Evolutionary conservation across 305 asterid species (phyloP).

Genomic region (Fraxinus platypoda): DNA sequence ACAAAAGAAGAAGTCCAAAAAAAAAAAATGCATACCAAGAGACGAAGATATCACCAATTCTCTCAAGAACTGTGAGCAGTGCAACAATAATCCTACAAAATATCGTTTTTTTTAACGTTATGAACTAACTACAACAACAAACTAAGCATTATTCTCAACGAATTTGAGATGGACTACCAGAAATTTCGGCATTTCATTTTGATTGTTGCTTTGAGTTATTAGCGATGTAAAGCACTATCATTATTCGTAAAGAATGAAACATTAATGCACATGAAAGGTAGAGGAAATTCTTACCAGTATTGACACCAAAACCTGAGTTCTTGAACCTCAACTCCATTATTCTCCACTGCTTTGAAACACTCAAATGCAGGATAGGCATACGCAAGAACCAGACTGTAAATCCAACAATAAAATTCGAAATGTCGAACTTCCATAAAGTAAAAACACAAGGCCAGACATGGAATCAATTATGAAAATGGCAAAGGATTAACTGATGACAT

Average conservation of each 20-base stretch:
- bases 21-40: constrained; percentile 61
- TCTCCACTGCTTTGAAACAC: constrained; percentile 83
- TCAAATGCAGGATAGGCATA: constrained; percentile 95
- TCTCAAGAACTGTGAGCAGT: constrained; percentile 64
- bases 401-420: not conserved
- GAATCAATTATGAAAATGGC: not conserved
- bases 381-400: constrained; percentile 76
- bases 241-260: not conserved
- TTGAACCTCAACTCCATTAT: constrained; percentile 58
- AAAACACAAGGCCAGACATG: not conserved
- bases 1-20: not conserved
- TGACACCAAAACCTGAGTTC: constrained; percentile 95
- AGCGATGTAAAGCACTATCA: not conserved
- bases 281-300: constrained; percentile 60
- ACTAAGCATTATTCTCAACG: not conserved
- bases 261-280: not conserved
- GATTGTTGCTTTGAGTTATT: not conserved
- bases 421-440: not conserved
- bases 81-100: constrained; percentile 79
- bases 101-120: not conserved
- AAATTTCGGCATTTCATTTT: not conserved
- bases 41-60: constrained; percentile 57
- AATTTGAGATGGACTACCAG: not conserved
- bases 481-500: not conserved
- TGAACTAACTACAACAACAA: not conserved